Base-by-base conservation (phyloP, 2,329 filamentous ascomycete species). In the Fusarium goolgardi region DNA sequence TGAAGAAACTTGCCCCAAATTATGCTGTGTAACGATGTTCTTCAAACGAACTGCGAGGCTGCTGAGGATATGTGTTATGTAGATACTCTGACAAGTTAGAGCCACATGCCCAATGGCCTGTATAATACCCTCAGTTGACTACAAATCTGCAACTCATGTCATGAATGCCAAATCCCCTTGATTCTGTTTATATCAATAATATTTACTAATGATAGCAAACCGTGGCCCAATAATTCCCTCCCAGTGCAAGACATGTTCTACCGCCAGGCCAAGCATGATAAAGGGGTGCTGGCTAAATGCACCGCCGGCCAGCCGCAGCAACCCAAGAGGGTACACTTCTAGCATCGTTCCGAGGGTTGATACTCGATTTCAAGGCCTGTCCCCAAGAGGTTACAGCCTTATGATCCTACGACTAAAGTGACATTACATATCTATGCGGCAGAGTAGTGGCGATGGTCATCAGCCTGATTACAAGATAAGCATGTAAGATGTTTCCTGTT, bases 11-110 rank as follows among this genome's bases (percentile, higher is more conserved):
- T 46, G 18, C 29, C 29, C 34, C 23, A 27, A 45, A 34, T 31
- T 31, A 55, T 45, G 27, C 8, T 18, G 13, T 29, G 29, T 3
- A 50, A 46, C 40, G 11, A n/a, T 23, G 16, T 44, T 12, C 23
- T 34, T 35, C 43, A 43, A 29, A 59, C 40, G 53, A 64, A 53
- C 35, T 47, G 45, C 61, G 41, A 64, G 53, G 53, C 45, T 64
- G 46, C 43, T 23, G 31, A 44, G 34, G 31, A 44, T 25, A 25
- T 45, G 40, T 18, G 18, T 39, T 39, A 2, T 20, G n/a, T 41
- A 41, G 12, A 18, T 40, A 5, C 23, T 21, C 29, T 27, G 31
- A 13, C 6, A 47, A 18, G 18, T 21, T 31, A n/a, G 29, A 43
- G 29, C 29, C 20, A 37, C 45, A 32, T 41, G 25, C 15, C 23